Evolutionary conservation across 169 alveolate genomes (phyloP), one percentile per base, ranked within the genome.

Genomic region (Eimeria mitis): DNA sequence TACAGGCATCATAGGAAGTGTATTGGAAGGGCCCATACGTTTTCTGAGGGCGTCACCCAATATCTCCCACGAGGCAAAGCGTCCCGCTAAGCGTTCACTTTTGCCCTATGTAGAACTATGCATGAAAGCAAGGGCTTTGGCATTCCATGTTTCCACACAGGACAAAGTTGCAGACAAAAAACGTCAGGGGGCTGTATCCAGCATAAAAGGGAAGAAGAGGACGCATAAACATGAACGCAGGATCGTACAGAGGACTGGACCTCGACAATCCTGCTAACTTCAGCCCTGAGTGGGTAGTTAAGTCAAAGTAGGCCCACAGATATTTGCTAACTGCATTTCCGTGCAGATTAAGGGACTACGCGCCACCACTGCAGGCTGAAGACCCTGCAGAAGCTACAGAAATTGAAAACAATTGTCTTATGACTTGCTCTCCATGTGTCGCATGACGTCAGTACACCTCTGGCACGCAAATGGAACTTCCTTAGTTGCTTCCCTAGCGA

Each of bases 381-480:
- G 89, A 68, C 68, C 40, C 78, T 34, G 61, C 23, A 25, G 61
- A 54, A 21, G 56, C 44, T 56, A 61, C 91, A 49, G 83, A 19
- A 73, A 40, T 21, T 37, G 52, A 31, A 73, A 73, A 40, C 47
- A 11, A 5, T 23, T 40, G 83, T 56, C 40, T 84, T 23, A 63
- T 6, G 44, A 25, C 44, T 87, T 59, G 81, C 63, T 42, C 3
- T 87, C 49, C 78, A 44, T 40, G 59, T 31, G 59, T 4, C 81
- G 49, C 81, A 87, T 87, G 81, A 63, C 92, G 81, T 87, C 92
- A 44, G 78, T 59, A 23, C 92, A 87, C 63, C 92, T 61, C 59
- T 40, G 83, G 49, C 92, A 87, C 37, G 92, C 92, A 71, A 63
- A 63, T 42, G 92, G 92, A 25, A 68, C 34, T 21, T 61, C 63